Evolutionary conservation across 768 basidiomycete genomes (phyloP).

Genomic region (Paxillus rubicundulus): DNA sequence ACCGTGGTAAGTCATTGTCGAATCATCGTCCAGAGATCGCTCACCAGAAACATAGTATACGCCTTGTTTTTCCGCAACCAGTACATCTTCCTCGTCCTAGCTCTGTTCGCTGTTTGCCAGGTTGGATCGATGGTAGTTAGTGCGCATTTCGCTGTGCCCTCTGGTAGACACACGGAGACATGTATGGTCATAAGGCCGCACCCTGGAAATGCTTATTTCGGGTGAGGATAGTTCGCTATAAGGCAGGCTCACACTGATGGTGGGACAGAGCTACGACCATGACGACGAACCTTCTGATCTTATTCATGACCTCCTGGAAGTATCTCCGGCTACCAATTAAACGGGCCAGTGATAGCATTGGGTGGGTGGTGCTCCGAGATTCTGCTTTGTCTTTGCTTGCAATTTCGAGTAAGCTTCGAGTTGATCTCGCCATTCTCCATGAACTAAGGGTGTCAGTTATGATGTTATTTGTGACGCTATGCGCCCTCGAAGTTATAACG

Average conservation of each 20-base stretch:
- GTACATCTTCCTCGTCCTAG: slow-evolving; percentile 9
- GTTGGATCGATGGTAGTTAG: slow-evolving; percentile 17
- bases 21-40: neutral
- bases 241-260: neutral
- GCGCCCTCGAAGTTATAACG: slow-evolving; percentile 8
- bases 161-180: slow-evolving; percentile 10
- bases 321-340: slow-evolving; percentile 11
- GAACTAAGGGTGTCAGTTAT: slow-evolving; percentile 8
- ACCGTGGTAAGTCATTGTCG: slow-evolving; percentile 13
- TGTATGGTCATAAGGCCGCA: slow-evolving; percentile 15
- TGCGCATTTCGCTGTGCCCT: slow-evolving; percentile 8
- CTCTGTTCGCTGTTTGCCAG: slow-evolving; percentile 8
- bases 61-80: slow-evolving; percentile 12
- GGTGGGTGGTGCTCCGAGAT: slow-evolving; percentile 18
- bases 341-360: slow-evolving; percentile 2
- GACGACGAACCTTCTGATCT: slow-evolving; percentile 9
- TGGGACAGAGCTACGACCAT: slow-evolving; percentile 16
- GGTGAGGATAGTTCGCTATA: slow-evolving; percentile 6
- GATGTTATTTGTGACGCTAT: slow-evolving; percentile 20
- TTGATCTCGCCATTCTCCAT: neutral
- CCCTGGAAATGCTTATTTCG: slow-evolving; percentile 16
- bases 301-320: slow-evolving; percentile 20
- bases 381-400: slow-evolving; percentile 4
- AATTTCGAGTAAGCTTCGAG: slow-evolving; percentile 14
- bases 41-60: slow-evolving; percentile 13